These are phyloP conservation scores for Hydnum rufescens DNA, from an alignment of 768 basidiomycete species.

Conservation along the genomic window DNA sequence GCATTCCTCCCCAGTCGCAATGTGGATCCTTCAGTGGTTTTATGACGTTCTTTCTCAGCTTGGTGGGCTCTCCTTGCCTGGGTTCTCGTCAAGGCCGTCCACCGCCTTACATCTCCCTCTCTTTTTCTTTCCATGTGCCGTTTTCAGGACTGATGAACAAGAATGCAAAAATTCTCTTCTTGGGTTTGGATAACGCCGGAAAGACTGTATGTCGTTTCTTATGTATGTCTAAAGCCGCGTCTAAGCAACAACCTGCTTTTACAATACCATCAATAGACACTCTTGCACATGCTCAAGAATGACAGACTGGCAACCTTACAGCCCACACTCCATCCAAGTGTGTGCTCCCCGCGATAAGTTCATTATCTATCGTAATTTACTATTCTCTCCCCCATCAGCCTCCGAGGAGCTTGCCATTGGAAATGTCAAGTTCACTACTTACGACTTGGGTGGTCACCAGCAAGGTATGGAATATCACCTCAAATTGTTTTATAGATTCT, in stretches of 20 bases:
- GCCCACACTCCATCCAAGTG: constrained; percentile 96
- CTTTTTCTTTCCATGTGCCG: constrained; percentile 1
- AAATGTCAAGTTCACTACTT: constrained; percentile 97
- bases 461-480: constrained; percentile 36
- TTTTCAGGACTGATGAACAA: constrained; percentile 69
- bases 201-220: constrained; percentile 55
- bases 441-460: constrained; percentile 93
- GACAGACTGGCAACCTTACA: constrained; percentile 93
- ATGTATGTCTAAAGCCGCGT: neutral
- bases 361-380: neutral
- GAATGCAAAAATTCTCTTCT: constrained; percentile 99
- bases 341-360: constrained; percentile 14
- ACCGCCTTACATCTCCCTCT: neutral
- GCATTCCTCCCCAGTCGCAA: constrained; percentile 15
- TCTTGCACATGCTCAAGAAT: constrained; percentile 98
- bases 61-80: constrained; percentile 31
- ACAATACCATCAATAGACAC: constrained; percentile 34
- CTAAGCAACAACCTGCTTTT: constrained; percentile 3
- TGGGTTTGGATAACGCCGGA: constrained; percentile 96
- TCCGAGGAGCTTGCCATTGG: constrained; percentile 98
- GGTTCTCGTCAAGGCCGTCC: neutral
- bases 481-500: neutral
- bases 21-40: constrained; percentile 89
- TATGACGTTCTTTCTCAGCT: constrained; percentile 89
- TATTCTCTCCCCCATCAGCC: constrained; percentile 29